Percentiles rank a stretch among this genome's conserved stretches.
Evolutionary conservation across 139 green algal genomes (phyloP).

Genomic region (Coccomyxa sp.): DNA sequence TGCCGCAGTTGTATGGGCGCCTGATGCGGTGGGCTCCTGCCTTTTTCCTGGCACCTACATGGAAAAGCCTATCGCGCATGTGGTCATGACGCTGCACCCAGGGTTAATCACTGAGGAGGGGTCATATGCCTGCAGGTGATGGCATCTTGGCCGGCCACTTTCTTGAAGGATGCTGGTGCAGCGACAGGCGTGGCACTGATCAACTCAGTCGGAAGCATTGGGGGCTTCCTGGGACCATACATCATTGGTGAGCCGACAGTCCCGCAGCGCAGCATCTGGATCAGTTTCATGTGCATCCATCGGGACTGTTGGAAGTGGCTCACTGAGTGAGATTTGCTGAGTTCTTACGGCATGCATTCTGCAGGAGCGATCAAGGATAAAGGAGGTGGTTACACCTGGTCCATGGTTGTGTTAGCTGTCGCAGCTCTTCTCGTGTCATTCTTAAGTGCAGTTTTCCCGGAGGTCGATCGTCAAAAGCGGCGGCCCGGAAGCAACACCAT

Average conservation of each 20-base stretch:
- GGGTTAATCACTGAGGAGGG: too few relatives aligned
- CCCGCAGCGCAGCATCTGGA: too few relatives aligned
- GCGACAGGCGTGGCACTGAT: constrained; percentile 30
- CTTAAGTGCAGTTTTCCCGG: background rate
- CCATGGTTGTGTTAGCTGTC: background rate
- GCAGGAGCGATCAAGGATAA: background rate
- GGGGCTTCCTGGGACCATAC: background rate
- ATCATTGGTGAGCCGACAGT: too few relatives aligned
- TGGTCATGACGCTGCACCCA: too few relatives aligned
- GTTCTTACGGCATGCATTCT: background rate
- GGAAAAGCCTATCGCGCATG: too few relatives aligned
- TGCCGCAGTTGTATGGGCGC: background rate
- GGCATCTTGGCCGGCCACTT: constrained; percentile 33
- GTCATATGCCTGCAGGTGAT: background rate
- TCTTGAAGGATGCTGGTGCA: constrained; percentile 17
- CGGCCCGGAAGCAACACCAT: background rate
- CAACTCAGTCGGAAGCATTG: constrained; percentile 24
- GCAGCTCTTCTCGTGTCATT: background rate
- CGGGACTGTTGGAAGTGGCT: too few relatives aligned
- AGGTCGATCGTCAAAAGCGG: background rate
- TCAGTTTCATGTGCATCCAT: too few relatives aligned
- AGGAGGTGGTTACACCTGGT: background rate
- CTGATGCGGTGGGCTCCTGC: background rate
- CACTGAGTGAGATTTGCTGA: background rate
- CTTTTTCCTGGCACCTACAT: background rate